Percentiles rank a stretch among this genome's conserved stretches.
These are phyloP conservation scores for Leccinum disarticulatum DNA, from an alignment of 768 basidiomycete species.

Conservation along the genomic window DNA sequence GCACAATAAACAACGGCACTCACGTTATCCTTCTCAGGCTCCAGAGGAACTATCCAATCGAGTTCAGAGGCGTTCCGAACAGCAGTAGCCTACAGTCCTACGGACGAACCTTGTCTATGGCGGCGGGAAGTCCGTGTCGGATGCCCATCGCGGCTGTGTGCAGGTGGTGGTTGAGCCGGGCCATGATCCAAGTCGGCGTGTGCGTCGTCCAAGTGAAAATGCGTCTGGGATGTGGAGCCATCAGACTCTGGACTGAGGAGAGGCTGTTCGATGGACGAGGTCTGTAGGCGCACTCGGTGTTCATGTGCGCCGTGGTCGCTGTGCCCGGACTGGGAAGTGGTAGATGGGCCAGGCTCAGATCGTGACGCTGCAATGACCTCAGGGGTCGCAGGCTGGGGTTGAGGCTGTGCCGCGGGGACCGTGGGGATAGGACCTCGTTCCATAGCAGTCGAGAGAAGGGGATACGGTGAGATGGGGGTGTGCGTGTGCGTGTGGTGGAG, in stretches of 20 bases:
- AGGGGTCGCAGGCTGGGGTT: background rate
- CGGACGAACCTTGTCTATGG: background rate
- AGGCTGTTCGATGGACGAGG: conserved; percentile 9
- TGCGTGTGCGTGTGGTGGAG: background rate
- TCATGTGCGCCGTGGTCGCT: background rate
- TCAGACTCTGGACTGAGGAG: conserved; percentile 12
- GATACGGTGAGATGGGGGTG: background rate
- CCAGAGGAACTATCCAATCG: conserved; percentile 26
- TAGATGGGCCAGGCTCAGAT: conserved; percentile 7
- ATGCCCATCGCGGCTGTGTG: conserved; percentile 19
- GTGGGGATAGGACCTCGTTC: background rate
- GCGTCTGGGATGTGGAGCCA: background rate
- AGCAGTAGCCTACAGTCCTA: background rate
- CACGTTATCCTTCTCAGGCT: background rate
- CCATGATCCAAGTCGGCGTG: conserved; percentile 8
- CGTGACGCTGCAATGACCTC: background rate
- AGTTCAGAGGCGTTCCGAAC: conserved; percentile 10
- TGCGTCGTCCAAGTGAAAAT: background rate
- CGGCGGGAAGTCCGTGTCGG: conserved; percentile 14
- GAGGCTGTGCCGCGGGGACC: background rate
- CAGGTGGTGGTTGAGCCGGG: conserved; percentile 7
- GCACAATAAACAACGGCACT: background rate
- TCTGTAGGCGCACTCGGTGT: conserved; percentile 1
- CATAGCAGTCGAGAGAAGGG: background rate
- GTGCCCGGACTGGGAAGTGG: background rate